phyloP scores from a whole-genome alignment of 257 asterid genomes.

The Solanum medicagineum region DNA sequence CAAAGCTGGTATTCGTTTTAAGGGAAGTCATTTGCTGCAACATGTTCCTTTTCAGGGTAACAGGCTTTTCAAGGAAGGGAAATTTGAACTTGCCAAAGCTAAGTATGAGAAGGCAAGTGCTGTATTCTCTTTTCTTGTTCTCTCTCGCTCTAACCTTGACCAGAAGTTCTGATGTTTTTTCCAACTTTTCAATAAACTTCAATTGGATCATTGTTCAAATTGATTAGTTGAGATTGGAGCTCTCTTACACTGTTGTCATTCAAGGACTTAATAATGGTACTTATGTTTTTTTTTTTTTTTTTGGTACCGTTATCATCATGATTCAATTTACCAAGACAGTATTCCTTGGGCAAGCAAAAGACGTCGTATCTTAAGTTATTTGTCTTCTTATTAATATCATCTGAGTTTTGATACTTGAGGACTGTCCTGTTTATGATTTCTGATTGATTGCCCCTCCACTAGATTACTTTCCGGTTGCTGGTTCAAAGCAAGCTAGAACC shows the following conservation, averaged over 20 bases:
- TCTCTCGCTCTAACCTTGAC: background rate
- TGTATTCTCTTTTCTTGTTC: background rate
- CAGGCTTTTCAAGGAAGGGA: constrained; percentile 93
- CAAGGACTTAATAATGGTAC: background rate
- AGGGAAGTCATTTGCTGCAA: background rate
- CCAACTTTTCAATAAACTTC: too few relatives aligned
- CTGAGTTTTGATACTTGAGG: background rate
- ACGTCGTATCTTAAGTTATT: background rate
- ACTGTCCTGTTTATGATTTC: background rate
- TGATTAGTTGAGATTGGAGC: background rate
- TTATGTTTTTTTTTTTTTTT: background rate
- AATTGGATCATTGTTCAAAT: background rate
- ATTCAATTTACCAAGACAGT: background rate
- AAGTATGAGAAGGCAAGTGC: constrained; percentile 81
- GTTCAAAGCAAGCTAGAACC: background rate
- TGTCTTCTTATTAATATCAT: background rate
- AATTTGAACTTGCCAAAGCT: constrained; percentile 90
- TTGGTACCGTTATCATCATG: background rate
- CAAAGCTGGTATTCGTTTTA: background rate
- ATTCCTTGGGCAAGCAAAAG: background rate
- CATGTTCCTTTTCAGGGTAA: constrained; percentile 68
- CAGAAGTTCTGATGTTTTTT: too few relatives aligned
- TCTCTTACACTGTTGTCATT: background rate
- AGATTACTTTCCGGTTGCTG: background rate
- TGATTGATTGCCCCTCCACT: background rate